Percentiles rank a stretch among this genome's conserved stretches.
phyloP scores from a whole-genome alignment of 257 asterid genomes.

The Solanum peruvianum region DNA sequence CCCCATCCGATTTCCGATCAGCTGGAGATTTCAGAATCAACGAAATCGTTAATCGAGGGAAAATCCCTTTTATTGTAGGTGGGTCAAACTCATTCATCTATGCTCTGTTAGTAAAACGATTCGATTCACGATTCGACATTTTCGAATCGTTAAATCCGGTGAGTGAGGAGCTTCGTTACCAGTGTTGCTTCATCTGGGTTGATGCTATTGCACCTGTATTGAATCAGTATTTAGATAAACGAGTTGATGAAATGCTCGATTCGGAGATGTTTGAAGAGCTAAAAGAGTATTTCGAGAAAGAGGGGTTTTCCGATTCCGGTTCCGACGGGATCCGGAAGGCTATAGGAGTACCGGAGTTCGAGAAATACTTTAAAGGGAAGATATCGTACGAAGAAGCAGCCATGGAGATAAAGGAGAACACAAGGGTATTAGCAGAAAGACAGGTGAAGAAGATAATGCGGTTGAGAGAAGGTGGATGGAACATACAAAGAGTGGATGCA shows the following conservation, averaged over 20 bases:
- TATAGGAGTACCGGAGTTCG: constrained; percentile 83
- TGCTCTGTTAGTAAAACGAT: constrained; percentile 37
- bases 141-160: constrained; percentile 18
- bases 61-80: constrained; percentile 59
- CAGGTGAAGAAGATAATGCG: constrained; percentile 62
- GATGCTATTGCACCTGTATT: constrained; percentile 47
- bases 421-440: constrained; percentile 53
- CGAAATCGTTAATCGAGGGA: constrained; percentile 19
- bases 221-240: constrained; percentile 31
- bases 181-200: constrained; percentile 67
- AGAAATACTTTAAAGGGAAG: constrained; percentile 14
- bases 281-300: constrained; percentile 18
- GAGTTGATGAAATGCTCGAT: constrained; percentile 81
- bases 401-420: constrained; percentile 61
- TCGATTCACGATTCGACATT: constrained; percentile 30
- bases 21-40: constrained; percentile 22
- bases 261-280: constrained; percentile 72
- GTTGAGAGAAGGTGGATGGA: constrained; percentile 77
- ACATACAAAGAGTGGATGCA: constrained; percentile 62
- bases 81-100: constrained; percentile 80
- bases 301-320: constrained; percentile 5
- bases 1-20: constrained; percentile 44
- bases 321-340: constrained; percentile 59
- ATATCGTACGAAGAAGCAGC: constrained; percentile 47
- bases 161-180: constrained; percentile 30